Conservation (phyloP, 108 stramenopile species). For the Stephanodiscus minutulus region DNA sequence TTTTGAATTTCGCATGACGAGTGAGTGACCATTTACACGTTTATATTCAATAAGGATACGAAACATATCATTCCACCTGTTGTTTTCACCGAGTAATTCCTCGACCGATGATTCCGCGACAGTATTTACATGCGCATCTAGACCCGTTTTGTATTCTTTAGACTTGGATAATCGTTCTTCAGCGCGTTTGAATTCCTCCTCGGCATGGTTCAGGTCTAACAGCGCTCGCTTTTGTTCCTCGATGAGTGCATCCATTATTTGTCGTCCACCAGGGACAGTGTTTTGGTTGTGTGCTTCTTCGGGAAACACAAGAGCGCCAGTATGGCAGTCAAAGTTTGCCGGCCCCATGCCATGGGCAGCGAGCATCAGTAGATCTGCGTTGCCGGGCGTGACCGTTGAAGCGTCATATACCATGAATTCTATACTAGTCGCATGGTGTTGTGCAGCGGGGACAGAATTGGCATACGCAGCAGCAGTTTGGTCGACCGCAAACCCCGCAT, state of each 20-base stretch:
- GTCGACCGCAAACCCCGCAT: background rate
- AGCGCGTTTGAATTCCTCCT: constrained; percentile 21
- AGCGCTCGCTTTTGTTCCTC: constrained; percentile 15
- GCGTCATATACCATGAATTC: background rate
- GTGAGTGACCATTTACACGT: constrained; percentile 53
- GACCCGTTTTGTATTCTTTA: constrained; percentile 10
- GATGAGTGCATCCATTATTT: constrained; percentile 21
- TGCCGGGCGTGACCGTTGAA: background rate
- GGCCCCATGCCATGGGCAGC: background rate
- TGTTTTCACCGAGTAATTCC: constrained; percentile 23
- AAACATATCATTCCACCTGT: constrained; percentile 57
- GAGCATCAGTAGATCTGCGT: background rate
- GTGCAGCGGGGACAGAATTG: constrained; percentile 2
- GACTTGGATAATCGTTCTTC: constrained; percentile 10
- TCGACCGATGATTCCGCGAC: constrained; percentile 18
- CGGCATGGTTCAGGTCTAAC: constrained; percentile 11
- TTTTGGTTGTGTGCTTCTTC: background rate
- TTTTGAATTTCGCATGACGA: constrained; percentile 34
- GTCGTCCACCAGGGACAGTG: background rate
- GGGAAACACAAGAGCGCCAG: background rate
- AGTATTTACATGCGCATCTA: constrained; percentile 17
- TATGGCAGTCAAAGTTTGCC: background rate
- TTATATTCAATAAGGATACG: constrained; percentile 48
- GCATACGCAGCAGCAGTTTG: background rate
- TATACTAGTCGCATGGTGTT: background rate